A percentile compares a stretch with the other conserved stretches of the same genome.
Conservation (phyloP, 2,329 filamentous ascomycete genomes). For the Aspergillus tubingensis region DNA sequence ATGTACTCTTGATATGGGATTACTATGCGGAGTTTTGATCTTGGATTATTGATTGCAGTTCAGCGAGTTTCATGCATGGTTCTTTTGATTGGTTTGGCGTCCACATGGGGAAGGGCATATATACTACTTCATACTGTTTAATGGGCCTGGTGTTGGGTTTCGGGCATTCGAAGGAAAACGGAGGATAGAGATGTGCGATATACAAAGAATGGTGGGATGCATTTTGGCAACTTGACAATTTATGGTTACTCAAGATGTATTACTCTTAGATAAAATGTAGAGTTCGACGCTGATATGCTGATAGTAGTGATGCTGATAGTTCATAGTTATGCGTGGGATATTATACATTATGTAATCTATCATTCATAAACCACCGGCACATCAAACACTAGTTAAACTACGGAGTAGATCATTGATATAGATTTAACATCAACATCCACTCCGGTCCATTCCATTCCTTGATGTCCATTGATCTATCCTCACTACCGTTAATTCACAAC, state of each 20-base stretch:
- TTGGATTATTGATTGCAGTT: constrained; percentile 8
- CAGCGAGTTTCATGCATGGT: constrained; percentile 14
- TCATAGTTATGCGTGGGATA: too few relatives aligned
- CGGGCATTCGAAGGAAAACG: background rate
- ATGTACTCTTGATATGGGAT: background rate
- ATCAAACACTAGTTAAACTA: too few relatives aligned
- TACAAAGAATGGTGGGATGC: background rate
- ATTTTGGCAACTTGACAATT: background rate
- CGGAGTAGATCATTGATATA: too few relatives aligned
- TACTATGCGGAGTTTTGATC: background rate
- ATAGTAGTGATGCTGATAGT: background rate
- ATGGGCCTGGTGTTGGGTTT: background rate
- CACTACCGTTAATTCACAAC: too few relatives aligned
- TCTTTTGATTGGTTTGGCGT: constrained; percentile 2
- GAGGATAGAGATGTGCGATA: too few relatives aligned
- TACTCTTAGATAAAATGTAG: too few relatives aligned
- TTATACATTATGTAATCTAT: too few relatives aligned
- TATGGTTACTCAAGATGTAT: too few relatives aligned
- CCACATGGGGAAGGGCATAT: background rate
- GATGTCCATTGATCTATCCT: too few relatives aligned
- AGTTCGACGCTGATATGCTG: background rate
- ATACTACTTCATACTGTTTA: background rate
- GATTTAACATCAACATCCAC: too few relatives aligned
- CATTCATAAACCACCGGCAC: too few relatives aligned
- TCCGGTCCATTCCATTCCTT: too few relatives aligned